Evolutionary conservation across 352 stramenopile species (phyloP).

Genomic region (Phytophthora kernoviae): DNA sequence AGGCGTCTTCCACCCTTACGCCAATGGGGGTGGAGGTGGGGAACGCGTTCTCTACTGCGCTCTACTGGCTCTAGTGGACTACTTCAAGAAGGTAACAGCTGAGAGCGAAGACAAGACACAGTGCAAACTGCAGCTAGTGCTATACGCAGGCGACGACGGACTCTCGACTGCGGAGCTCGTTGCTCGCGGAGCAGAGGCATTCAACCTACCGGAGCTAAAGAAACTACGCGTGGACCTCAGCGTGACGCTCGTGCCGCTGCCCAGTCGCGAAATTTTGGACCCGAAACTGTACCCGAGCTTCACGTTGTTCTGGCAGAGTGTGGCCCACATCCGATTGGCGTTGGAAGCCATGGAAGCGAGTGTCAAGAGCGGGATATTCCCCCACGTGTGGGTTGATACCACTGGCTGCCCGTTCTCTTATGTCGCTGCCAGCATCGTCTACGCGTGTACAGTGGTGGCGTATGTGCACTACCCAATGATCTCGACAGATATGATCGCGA

Average conservation of each 20-base stretch:
- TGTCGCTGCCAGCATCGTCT: conserved; percentile 88
- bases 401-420: conserved; percentile 98
- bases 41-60: conserved; percentile 98
- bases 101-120: conserved; percentile 1
- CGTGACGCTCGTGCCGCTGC: conserved; percentile 80
- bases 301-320: conserved; percentile 96
- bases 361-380: conserved; percentile 48
- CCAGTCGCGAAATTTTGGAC: conserved; percentile 72
- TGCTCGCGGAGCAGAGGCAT: conserved; percentile 73
- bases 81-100: conserved; percentile 37
- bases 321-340: conserved; percentile 93
- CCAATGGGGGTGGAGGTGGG: conserved; percentile 95
- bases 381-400: conserved; percentile 97
- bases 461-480: conserved; percentile 99
- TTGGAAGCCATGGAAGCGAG: conserved; percentile 81
- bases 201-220: conserved; percentile 84
- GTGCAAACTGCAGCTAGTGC: conserved; percentile 38
- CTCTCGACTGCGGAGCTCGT: conserved; percentile 75
- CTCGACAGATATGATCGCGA: conserved; percentile 97
- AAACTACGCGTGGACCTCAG: conserved; percentile 50
- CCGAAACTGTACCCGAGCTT: conserved; percentile 86
- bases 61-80: conserved; percentile 83
- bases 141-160: conserved; percentile 85
- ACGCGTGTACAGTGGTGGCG: conserved; percentile 86
- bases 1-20: conserved; percentile 96